Evolutionary conservation across 495 filamentous ascomycete genomes (phyloP), one percentile per base, ranked within the genome.

Genomic region (Hyaloscypha hepaticicola): DNA sequence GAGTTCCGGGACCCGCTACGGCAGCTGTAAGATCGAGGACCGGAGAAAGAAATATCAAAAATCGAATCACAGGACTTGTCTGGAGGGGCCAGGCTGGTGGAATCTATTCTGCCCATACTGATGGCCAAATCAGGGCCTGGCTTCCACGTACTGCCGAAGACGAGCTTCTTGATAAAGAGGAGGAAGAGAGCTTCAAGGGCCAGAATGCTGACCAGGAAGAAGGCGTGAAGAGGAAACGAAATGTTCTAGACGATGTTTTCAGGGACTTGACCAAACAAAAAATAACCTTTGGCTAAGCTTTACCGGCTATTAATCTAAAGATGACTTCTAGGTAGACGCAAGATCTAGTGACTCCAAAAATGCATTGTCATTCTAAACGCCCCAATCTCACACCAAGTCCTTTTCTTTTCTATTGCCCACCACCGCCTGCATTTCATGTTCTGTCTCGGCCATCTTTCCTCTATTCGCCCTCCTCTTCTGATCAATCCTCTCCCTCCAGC

Each of bases 41-140:
- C 9, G 76, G 76, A 7, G 76, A 79, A 63, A 67, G 78, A 16
- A 76, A 73, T 62, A 75, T 85, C 19, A 83, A 77, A 52, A 87
- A 82, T 70, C 76, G 87, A 16, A 84, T 90, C 29, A 90, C 89
- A 26, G 86, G 82, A 34, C 75, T 96, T 14, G 87, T 80, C 5
- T 96, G 88, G 90, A 83, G 88, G 68, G 84, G 85, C 1, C 73
- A 72, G 28, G 78, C 75, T 19, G 83, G 77, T 60, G 74, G 72
- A 31, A 75, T 76, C 31, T 68, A 72, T 27, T 78, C 71, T 26
- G 77, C 69, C 33, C 80, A 81, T 26, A 67, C 72, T 29, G 87
- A 88, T 67, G 86, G 84, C 0, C 80, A 76, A 66, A 85, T 88
- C 65, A 77, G 79, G 45, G 78, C 76, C 25, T 90, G 85, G 86